Base-by-base conservation (phyloP, 2,329 filamentous ascomycete species). In the Kalaharituber pfeilii region DNA sequence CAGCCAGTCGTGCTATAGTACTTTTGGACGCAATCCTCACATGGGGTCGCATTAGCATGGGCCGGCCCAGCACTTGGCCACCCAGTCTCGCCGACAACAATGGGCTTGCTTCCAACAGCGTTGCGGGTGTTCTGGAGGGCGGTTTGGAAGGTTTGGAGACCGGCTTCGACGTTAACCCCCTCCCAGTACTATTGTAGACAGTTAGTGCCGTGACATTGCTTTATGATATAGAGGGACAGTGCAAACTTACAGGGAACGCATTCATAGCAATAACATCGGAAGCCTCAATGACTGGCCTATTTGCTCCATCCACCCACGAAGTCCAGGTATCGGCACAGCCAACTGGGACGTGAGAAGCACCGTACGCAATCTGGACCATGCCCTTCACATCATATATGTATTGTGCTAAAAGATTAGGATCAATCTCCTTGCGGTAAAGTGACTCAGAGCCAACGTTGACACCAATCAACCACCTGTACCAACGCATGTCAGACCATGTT, bases 261-360 rank as follows among this genome's bases (percentile, higher is more conserved):
- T 54, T 56, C 53, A 53, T 22, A 29, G 47, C 39, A 5, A 54
- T 56, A 45, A 60, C 58, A 70, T 84, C 80, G 57, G 76, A 71
- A 53, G 77, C 78, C 56, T 75, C 70, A 59, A 82, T 73, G 56
- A 83, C 78, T 53, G 69, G 67, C 62, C 72, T 72, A 70, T 81
- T 82, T 64, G 72, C 73, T 55, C 66, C 57, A 67, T 82, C 76
- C 49, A 74, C 71, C 76, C 77, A 80, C 49, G 72, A 73, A 45
- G 78, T 78, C 75, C 78, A 82, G 52, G 80, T 83, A 67, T 84
- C 80, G 60, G 82, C 80, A 66, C 83, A 80, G 25, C 79, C 79
- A 58, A 81, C 69, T 50, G 77, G 72, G 56, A 73, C 69, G 50
- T 70, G 71, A 66, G 71, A 67, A 0, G 69, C 64, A 7, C 68